Evolutionary conservation across 192 early-diverging fungal species (phyloP), one percentile per base, ranked within the genome.

Genomic region (Podila minutissima): DNA sequence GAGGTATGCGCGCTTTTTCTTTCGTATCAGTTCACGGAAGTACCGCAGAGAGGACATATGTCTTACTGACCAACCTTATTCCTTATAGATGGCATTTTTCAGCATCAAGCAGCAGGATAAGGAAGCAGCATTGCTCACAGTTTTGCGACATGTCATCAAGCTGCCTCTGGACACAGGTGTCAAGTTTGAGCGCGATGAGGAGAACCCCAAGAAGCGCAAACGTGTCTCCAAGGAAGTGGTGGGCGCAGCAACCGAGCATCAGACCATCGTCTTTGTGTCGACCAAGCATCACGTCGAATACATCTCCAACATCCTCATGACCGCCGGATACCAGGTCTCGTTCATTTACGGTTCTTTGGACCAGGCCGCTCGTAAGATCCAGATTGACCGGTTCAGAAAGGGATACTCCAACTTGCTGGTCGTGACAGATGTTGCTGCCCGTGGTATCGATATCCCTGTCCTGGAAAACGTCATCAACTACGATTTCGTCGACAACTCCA

Each of bases 261-360:
- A 95, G 76, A 97, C 97, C 6, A 93, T 99, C 57, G 86, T 99
- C 15, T 99, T 99, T 86, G 95, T 90, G 5, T 91, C 97, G 17
- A 99, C 98, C 13, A 98, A 98, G 84, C 98, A 99, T 83, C 97
- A 97, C 76, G 98, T 99, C 70, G 98, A 99, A 82, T 98, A 98
- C 75, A 68, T 98, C 31, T 89, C 94, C 51, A 88, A 87, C 62
- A 83, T 98, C 20, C 82, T 98, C 46, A 83, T 66, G 6, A 67
- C 88, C 20, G 90, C 89, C 17, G 95, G 95, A 8, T 93, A 95
- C 59, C 70, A 84, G 22, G 90, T 89, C 15, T 96, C 96, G 49
- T 96, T 96, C 83, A 94, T 98, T 22, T 98, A 98, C 84, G 97
- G 98, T 59, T 89, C 96, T 33, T 84, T 99, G 5, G 98, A 99